phyloP scores from a whole-genome alignment of 2,329 filamentous ascomycete species.

The Aspergillus hiratsukae region DNA sequence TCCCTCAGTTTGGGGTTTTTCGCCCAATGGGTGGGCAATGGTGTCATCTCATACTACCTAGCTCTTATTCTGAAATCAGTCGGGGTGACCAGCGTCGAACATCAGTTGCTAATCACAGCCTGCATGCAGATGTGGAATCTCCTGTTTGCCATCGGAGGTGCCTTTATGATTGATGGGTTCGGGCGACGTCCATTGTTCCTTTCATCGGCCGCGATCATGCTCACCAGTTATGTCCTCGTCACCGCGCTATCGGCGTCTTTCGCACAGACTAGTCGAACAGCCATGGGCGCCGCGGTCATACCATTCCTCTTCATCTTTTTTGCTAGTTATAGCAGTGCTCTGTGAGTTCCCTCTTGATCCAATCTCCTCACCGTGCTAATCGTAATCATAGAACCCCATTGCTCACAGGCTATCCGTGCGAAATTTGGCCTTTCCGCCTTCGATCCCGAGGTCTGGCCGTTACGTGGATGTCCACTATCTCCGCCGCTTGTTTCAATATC shows the following conservation, averaged over 20 bases:
- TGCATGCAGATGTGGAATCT: constrained; percentile 23
- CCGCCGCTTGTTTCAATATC: constrained; percentile 6
- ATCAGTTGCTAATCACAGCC: constrained; percentile 14
- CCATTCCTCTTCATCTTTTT: too few relatives aligned
- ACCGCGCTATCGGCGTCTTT: too few relatives aligned
- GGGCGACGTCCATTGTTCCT: too few relatives aligned
- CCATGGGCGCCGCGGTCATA: too few relatives aligned
- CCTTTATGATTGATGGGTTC: too few relatives aligned
- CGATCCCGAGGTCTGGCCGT: constrained; percentile 23
- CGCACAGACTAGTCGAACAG: too few relatives aligned
- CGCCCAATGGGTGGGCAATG: constrained; percentile 25
- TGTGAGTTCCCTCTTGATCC: too few relatives aligned
- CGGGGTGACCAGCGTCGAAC: constrained; percentile 14
- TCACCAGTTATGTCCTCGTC: too few relatives aligned
- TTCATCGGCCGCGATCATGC: too few relatives aligned
- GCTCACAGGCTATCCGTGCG: constrained; percentile 16
- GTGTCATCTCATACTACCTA: constrained; percentile 19
- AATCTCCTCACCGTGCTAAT: too few relatives aligned
- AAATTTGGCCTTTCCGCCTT: constrained; percentile 22
- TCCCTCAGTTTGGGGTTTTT: constrained; percentile 11
- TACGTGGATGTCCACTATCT: constrained; percentile 11
- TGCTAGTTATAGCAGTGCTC: too few relatives aligned
- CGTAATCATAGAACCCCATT: too few relatives aligned
- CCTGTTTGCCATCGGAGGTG: background rate
- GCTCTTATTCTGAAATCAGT: constrained; percentile 13